These are phyloP conservation scores for Dactylorhiza incarnata DNA, from an alignment of 106 monocot genomes.

Conservation along the genomic window DNA sequence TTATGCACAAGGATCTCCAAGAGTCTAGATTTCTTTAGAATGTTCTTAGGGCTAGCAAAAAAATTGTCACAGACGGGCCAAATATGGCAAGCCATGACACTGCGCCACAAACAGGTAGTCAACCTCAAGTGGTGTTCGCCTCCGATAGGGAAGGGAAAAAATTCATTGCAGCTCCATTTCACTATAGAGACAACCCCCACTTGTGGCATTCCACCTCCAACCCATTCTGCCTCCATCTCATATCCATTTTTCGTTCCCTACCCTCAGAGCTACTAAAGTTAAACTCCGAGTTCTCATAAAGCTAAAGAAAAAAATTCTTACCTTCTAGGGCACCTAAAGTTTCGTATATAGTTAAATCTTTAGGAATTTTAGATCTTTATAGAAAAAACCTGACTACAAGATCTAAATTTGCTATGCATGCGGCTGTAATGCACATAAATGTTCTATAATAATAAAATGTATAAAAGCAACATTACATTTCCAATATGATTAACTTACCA, in stretches of 20 bases:
- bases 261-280: neutral
- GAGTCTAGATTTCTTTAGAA: no score
- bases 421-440: neutral
- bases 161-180: no score
- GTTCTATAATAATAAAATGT: neutral
- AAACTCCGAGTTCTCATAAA: neutral
- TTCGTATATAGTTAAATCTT: neutral
- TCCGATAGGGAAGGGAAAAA: no score
- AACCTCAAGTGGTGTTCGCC: no score
- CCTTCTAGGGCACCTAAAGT: neutral
- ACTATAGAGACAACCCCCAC: no score
- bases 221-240: neutral
- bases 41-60: no score
- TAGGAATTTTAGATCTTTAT: neutral
- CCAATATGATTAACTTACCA: constrained; percentile 33
- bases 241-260: neutral
- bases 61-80: no score
- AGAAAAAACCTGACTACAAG: neutral
- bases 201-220: no score
- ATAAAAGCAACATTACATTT: neutral
- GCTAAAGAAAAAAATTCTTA: neutral
- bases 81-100: no score
- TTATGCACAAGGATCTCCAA: no score
- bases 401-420: neutral
- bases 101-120: no score